Evolutionary conservation across 2,329 filamentous ascomycete species (phyloP), one percentile per base, ranked within the genome.

Genomic region (Claviceps monticola): DNA sequence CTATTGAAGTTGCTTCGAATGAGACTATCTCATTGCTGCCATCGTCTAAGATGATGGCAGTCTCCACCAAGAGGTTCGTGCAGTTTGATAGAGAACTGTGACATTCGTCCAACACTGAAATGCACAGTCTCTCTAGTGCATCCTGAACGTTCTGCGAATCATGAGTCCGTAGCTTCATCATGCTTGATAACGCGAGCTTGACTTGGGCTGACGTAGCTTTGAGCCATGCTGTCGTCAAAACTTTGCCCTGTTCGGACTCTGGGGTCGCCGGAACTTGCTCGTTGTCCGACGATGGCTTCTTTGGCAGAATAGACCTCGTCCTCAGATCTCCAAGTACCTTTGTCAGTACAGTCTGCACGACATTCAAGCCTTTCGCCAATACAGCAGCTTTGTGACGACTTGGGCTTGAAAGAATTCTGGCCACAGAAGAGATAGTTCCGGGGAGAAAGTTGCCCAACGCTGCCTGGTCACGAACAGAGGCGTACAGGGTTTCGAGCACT

Each of bases 391-490:
- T 80, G 45, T 73, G 69, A 11, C 76, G 74, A 42, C 77, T 79
- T 0, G 83, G 85, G 0, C 81, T 80, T 4, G 85, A 83, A 49
- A 95, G 69, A 0, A 88, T 71, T 60, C 84, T 90, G 2, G 85
- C 83, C 23, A 98, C 70, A 1, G 82, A 80, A 3, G 93, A 97
- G 0, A 95, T 79, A 0, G 88, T 88, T 9, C 90, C 88, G 0
- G 94, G 93, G 43, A 97, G 74, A 61, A 98, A 93, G 55, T 80
- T 90, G 9, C 88, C 87, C 52, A 95, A 71, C 2, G 86, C 80
- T n/a, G 85, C 77, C 46, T 77, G 78, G 59, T 93, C 84, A 50
- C 76, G 80, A 44, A 95, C 74, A 21, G 80, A 78, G 6, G 65
- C 61, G 56, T 82, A 79, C 7, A 93, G 69, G 0, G 78, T 70